Evolutionary conservation across 306 rosid genomes (phyloP), one percentile per base, ranked within the genome.

Genomic region (Castanospermum australe): DNA sequence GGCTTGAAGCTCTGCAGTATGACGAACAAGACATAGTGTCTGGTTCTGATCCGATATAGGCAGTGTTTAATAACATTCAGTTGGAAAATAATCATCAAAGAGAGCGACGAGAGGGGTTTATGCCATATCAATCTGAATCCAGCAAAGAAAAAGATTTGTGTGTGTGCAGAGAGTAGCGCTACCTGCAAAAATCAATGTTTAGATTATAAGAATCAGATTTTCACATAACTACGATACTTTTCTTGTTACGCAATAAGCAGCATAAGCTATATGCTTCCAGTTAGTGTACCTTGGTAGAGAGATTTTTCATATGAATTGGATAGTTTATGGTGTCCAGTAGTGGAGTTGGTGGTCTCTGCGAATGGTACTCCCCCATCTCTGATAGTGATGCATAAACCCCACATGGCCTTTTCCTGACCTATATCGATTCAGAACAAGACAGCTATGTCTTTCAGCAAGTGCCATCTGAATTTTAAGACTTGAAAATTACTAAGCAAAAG

Each of bases 241-340:
- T 66, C 51, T 7, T 68, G 38, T 20, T 25, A 1, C 44, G 47
- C 42, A 60, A 6, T n/a, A 59, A 35, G 39, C 24, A 71, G 8
- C 20, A 70, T 30, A 28, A 67, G 28, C 33, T 28, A 22, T 12
- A 67, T 24, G 73, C 17, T 62, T 50, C 50, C 18, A 38, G 68
- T 61, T 15, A 67, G 1, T 73, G 55, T 82, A 93, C 99, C 98
- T 91, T 93, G 61, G 80, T 51, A 47, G 98, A 86, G 42, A 93
- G 88, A 79, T 91, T 95, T 87, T 95, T 95, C 98, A 95, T 93
- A 71, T 95, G 99, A 77, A 91, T 85, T 66, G 99, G 98, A 83
- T 87, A 88, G 85, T 90, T 95, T 57, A 91, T 85, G 61, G 99
- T 95, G 85, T 95, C 99, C 81, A 95, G 48, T 11, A 95, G 82